These are phyloP conservation scores for Dendrostoma leiphaemia DNA, from an alignment of 2,329 filamentous ascomycete species.

Conservation along the genomic window DNA sequence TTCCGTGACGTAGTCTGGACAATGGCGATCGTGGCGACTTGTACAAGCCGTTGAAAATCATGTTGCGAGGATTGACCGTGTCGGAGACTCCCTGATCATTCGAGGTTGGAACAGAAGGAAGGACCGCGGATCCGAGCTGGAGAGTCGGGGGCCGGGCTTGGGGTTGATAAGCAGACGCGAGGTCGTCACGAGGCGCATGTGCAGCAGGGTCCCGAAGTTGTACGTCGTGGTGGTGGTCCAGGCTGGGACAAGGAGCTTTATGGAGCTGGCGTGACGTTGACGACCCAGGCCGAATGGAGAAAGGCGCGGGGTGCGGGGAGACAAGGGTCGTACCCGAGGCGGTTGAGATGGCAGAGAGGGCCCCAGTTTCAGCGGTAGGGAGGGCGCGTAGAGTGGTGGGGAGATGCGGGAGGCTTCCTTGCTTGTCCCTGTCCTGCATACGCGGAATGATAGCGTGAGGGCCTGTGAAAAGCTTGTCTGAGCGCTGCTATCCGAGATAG, in stretches of 20 bases:
- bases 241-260: conserved; percentile 4
- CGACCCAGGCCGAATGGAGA: conserved; percentile 14
- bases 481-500: background rate
- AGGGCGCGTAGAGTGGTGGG: background rate
- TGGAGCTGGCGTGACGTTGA: conserved; percentile 14
- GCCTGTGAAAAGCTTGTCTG: background rate
- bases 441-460: background rate
- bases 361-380: background rate
- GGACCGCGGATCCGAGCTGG: background rate
- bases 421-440: background rate
- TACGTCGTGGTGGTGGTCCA: background rate
- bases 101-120: background rate
- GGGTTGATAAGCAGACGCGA: background rate
- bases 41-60: conserved; percentile 61
- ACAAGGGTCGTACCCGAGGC: conserved; percentile 12
- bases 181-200: conserved; percentile 1
- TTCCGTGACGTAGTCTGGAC: conserved; percentile 46
- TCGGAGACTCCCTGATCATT: background rate
- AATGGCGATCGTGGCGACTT: conserved; percentile 54
- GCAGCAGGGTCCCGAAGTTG: background rate
- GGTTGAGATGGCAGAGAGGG: background rate
- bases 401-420: background rate
- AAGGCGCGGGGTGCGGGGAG: conserved; percentile 17
- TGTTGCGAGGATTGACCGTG: conserved; percentile 28
- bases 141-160: background rate